These are phyloP conservation scores for Cenococcum geophilum DNA, from an alignment of 495 filamentous ascomycete species.

Conservation along the genomic window DNA sequence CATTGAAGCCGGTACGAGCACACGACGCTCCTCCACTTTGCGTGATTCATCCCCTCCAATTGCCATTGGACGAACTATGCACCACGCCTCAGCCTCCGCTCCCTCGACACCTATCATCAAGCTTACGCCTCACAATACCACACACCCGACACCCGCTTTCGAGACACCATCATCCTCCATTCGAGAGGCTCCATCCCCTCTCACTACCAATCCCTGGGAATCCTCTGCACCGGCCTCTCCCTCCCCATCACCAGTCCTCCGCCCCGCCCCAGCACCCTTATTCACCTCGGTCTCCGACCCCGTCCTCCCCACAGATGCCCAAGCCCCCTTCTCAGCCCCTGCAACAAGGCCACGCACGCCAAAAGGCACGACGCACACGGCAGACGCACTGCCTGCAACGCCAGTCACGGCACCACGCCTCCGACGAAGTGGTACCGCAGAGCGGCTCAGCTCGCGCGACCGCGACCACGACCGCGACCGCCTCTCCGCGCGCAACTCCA, in stretches of 20 bases:
- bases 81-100: constrained; percentile 1
- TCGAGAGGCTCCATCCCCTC: constrained; percentile 11
- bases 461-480: neutral
- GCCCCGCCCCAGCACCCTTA: constrained; percentile 7
- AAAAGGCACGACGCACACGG: constrained; percentile 12
- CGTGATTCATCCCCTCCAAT: constrained; percentile 19
- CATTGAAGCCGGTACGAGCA: constrained; percentile 5
- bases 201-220: constrained; percentile 19
- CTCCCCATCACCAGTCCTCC: constrained; percentile 5
- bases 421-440: constrained; percentile 19
- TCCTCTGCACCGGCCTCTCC: neutral
- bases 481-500: constrained; percentile 22
- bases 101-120: constrained; percentile 12
- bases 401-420: constrained; percentile 17
- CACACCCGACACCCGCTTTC: neutral
- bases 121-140: constrained; percentile 4
- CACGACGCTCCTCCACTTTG: constrained; percentile 17
- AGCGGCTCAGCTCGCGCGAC: constrained; percentile 19
- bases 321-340: constrained; percentile 7
- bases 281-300: constrained; percentile 24
- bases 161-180: neutral
- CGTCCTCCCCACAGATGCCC: constrained; percentile 26
- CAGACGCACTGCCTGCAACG: constrained; percentile 11
- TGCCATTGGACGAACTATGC: neutral
- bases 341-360: constrained; percentile 19